phyloP scores from a whole-genome alignment of 2,329 filamentous ascomycete species.

The Ceratocystis diversiconidia region DNA sequence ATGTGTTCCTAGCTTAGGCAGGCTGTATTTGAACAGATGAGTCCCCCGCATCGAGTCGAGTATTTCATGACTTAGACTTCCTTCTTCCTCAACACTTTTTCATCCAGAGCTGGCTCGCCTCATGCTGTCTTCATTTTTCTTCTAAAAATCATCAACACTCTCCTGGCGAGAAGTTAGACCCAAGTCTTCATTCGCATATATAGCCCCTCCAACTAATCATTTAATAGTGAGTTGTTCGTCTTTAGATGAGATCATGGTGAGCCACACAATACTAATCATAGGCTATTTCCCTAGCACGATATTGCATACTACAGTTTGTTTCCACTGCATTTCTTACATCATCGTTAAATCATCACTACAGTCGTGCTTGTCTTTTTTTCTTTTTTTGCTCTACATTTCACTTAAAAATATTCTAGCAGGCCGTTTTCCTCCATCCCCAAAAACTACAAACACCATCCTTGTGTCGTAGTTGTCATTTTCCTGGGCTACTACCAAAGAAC shows the following conservation, averaged over 20 bases:
- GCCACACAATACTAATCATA: too few relatives aligned
- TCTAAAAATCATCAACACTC: neutral
- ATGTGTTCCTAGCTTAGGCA: neutral
- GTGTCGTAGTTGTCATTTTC: neutral
- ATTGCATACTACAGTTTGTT: neutral
- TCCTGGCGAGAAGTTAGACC: neutral
- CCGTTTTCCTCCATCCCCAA: neutral
- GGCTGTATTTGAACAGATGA: neutral
- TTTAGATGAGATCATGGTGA: too few relatives aligned
- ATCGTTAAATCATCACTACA: neutral
- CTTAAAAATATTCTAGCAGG: neutral
- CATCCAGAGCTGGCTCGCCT: neutral
- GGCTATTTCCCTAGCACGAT: neutral
- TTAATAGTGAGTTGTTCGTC: neutral
- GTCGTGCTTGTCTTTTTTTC: neutral
- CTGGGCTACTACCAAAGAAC: neutral
- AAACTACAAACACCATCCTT: neutral
- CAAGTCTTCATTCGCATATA: neutral
- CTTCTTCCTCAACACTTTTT: neutral
- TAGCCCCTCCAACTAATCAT: neutral
- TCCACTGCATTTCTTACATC: too few relatives aligned
- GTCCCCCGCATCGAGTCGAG: neutral
- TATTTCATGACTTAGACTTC: neutral
- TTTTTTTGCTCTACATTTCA: neutral
- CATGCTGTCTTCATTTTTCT: neutral